A percentile compares a stretch with the other conserved stretches of the same genome.
phyloP scores from a whole-genome alignment of 2,329 filamentous ascomycete species.

The Ceratocystis huliohia region DNA sequence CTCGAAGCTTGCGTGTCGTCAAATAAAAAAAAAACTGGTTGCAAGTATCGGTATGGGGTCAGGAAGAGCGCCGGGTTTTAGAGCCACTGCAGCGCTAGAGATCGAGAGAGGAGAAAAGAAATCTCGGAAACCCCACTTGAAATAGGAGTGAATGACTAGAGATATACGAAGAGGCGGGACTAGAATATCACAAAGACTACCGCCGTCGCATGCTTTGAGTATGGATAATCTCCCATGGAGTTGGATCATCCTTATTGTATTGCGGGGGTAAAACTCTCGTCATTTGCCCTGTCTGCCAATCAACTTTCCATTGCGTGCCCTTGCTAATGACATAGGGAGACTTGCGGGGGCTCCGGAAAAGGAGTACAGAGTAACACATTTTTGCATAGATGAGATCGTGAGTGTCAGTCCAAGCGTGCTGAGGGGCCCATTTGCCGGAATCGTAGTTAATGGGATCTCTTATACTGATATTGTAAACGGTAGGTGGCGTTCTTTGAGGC shows the following conservation, averaged over 20 bases:
- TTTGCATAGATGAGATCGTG: constrained; percentile 49
- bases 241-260: constrained; percentile 40
- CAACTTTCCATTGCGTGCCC: constrained; percentile 46
- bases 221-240: constrained; percentile 39
- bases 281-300: constrained; percentile 46
- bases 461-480: constrained; percentile 27
- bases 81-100: neutral
- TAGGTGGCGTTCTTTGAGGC: neutral
- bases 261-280: constrained; percentile 40
- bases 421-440: constrained; percentile 45
- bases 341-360: constrained; percentile 45
- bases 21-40: constrained; percentile 10
- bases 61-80: neutral
- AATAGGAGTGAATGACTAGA: neutral
- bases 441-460: constrained; percentile 36
- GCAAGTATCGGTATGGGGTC: neutral
- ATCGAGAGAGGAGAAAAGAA: neutral
- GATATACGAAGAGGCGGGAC: neutral
- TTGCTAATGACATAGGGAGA: constrained; percentile 44
- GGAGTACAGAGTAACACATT: constrained; percentile 46
- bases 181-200: neutral
- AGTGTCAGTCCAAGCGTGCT: constrained; percentile 41
- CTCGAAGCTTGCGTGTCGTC: neutral
- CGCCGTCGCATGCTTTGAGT: constrained; percentile 33
- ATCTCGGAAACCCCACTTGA: neutral